Percentiles rank a stretch among this genome's conserved stretches.
phyloP scores from a whole-genome alignment of 495 filamentous ascomycete species.

The Clohesyomyces aquaticus region DNA sequence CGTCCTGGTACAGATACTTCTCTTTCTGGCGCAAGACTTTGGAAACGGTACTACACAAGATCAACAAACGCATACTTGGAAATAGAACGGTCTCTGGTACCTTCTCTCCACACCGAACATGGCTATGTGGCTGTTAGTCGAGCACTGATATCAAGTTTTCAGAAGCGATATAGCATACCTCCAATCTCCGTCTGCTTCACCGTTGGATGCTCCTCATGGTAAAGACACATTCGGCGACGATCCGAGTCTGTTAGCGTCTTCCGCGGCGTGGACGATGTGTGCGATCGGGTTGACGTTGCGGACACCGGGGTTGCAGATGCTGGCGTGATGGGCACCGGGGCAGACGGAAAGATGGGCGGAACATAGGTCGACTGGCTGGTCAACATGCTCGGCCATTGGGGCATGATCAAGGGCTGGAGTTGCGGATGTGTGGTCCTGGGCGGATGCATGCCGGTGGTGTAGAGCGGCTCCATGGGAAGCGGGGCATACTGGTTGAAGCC shows the following conservation, averaged over 20 bases:
- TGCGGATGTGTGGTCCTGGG: conserved; percentile 50
- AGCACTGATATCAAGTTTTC: conserved; percentile 14
- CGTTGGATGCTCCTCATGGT: conserved; percentile 89
- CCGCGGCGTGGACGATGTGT: conserved; percentile 66
- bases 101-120: conserved; percentile 98
- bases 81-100: conserved; percentile 56
- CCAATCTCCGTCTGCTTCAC: conserved; percentile 99
- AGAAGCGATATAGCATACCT: conserved; percentile 56
- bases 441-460: conserved; percentile 47
- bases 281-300: conserved; percentile 50
- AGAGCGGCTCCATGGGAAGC: conserved; percentile 51
- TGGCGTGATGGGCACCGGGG: conserved; percentile 48
- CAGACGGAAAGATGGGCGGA: conserved; percentile 43
- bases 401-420: conserved; percentile 56
- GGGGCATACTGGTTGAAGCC: conserved; percentile 49
- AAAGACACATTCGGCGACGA: conserved; percentile 90
- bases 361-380: conserved; percentile 54
- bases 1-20: conserved; percentile 89
- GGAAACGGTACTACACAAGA: conserved; percentile 81
- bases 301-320: conserved; percentile 50
- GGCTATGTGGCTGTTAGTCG: conserved; percentile 56
- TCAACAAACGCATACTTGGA: conserved; percentile 22
- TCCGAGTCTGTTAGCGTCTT: conserved; percentile 93
- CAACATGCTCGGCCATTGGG: conserved; percentile 59
- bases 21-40: conserved; percentile 97